Evolutionary conservation across 768 basidiomycete species (phyloP).

Genomic region (Exsudoporus frostii): DNA sequence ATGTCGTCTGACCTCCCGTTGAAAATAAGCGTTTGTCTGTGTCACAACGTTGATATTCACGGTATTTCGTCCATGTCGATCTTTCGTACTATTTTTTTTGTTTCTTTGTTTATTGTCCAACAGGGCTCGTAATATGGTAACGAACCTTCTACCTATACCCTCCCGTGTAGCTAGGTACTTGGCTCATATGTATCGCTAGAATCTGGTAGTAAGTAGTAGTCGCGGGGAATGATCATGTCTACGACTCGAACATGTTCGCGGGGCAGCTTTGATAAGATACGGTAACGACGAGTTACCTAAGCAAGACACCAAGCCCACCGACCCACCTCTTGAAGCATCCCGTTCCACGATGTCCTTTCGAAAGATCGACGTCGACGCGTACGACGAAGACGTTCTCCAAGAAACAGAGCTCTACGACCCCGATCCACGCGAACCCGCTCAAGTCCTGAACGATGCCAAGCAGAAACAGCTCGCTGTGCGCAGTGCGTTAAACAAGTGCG

Average conservation of each 20-base stretch:
- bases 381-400: conserved; percentile 86
- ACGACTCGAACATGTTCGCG: too few species aligned
- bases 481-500: conserved; percentile 70
- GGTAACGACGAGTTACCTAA: conserved; percentile 1
- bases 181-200: neutral
- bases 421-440: conserved; percentile 75
- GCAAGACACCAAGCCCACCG: neutral
- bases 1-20: neutral
- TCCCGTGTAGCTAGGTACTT: neutral
- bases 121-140: too few species aligned
- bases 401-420: conserved; percentile 85
- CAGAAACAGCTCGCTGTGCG: conserved; percentile 71
- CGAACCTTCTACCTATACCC: neutral
- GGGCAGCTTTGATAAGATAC: neutral
- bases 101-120: too few species aligned
- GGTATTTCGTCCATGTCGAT: neutral
- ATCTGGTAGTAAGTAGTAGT: neutral
- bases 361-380: conserved; percentile 91
- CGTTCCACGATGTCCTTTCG: conserved; percentile 61
- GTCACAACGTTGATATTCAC: too few species aligned
- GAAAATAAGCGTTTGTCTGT: neutral
- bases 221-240: neutral
- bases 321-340: neutral
- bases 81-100: neutral
- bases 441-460: conserved; percentile 74